Base-by-base conservation (phyloP, 2,329 filamentous ascomycete species). In the Verticillium zaregamsianum region DNA sequence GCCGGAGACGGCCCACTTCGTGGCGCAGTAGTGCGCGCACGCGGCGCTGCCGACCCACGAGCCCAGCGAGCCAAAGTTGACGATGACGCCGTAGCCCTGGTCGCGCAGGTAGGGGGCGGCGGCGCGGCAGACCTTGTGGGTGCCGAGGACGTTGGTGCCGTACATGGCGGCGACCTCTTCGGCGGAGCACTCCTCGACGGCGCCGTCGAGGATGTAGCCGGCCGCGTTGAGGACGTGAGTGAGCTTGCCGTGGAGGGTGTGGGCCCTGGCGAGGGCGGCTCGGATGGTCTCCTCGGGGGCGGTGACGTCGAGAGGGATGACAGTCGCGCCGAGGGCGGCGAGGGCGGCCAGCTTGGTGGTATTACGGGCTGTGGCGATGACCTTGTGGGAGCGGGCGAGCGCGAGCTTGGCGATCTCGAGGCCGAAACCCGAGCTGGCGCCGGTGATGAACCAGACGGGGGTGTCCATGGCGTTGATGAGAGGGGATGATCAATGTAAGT, bases 61-160 rank as follows among this genome's bases (percentile, higher is more conserved):
- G 0, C 72, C 80, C 3, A 83, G 65, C 57, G 79, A 82, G 39
- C 79, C 79, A 65, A 85, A 77, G 2, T 76, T 79, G 14, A 78
- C 78, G 1, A 85, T 67, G 3, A 69, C 72, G 0, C 68, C 71
- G 4, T 68, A 2, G 0, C 63, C 40, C 59, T 77, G 75, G 12
- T 68, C 71, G 14, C 83, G 78, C 61, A 86, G 73, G 4, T 80
- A 73, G 0, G 81, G 80, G 0, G 83, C 66, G 5, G 83, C 77
- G 0, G 81, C 80, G 6, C 79, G 77, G 32, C 78, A 75, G 1
- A 83, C 76, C 61, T 80, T 82, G 59, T 83, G 69, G 8, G 74
- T 70, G 3, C 82, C 83, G 64, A 85, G 81, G 33, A 86, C 80
- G 61, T 86, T 86, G 35, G 81, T 82, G 67, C 81, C 76, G 69